Base-by-base conservation (phyloP, 441 rosid species). In the Rhodomyrtus psidioides region DNA sequence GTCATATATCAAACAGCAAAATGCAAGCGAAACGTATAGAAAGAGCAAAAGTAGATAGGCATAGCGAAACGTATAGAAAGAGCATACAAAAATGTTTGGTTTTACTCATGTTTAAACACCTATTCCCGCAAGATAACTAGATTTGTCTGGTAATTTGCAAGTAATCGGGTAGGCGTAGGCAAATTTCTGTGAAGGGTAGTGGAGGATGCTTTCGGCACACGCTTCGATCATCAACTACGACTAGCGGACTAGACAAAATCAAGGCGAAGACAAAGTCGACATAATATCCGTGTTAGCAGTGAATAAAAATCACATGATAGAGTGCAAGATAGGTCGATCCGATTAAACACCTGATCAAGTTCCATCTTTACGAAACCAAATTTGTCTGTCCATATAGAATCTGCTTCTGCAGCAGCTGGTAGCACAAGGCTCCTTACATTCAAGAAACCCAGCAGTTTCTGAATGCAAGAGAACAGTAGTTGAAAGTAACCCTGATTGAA, bases 381-480 rank as follows among this genome's bases (percentile, higher is more conserved):
- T 89, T 94, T 97, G 79, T 94, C 90, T 4, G 91, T 96, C 99
- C 98, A 97, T 57, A 97, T 93, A 34, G 97, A 93, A 89, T 97
- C 98, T 23, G 98, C 98, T 89, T 96, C 97, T 85, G 92, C 96
- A 21, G 99, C 98, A 12, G 99, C 95, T 79, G 99, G 98, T 26
- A 96, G 94, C 83, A 97, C 91, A 55, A 97, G 89, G 88, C 89
- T 94, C 89, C 90, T 94, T 12, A 97, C 98, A 55, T 91, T 91
- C 86, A 97, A 87, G 91, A 85, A 88, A 4, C 94, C 88, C 90
- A 97, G 91, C 88, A 97, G 90, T 93, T 93, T 94, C 94, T 97
- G 98, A 21, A 96, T 89, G 93, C 96, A 95, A 74, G 97, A 92
- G 89, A 95, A 96, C 74, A 96, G 86, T 60, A 95, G 86, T 84